Percentiles rank a stretch among this genome's conserved stretches.
Conservation (phyloP, 2,329 filamentous ascomycete species). For the Ophiosphaerella herpotricha region DNA sequence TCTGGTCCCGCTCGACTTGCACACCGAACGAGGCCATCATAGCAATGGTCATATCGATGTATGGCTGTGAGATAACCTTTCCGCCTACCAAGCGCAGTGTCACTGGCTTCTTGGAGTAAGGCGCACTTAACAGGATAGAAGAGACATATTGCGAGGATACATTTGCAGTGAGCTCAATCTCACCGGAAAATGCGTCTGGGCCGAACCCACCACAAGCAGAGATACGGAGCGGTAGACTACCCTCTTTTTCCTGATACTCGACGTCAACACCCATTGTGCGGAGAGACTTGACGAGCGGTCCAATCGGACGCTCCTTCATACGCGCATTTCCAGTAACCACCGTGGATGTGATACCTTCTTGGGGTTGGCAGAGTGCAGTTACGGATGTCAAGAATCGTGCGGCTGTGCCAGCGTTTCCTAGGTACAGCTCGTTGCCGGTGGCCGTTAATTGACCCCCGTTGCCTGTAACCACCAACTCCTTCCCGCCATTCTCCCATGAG, state of each 20-base stretch:
- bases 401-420: slow-evolving; percentile 95
- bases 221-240: slow-evolving; percentile 83
- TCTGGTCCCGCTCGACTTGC: slow-evolving; percentile 72
- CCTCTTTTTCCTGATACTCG: slow-evolving; percentile 80
- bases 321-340: slow-evolving; percentile 90
- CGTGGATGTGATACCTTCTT: slow-evolving; percentile 66
- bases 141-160: slow-evolving; percentile 99
- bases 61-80: slow-evolving; percentile 94
- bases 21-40: slow-evolving; percentile 98
- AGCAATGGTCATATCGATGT: slow-evolving; percentile 97
- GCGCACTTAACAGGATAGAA: slow-evolving; percentile 93
- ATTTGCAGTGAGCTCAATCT: slow-evolving; percentile 90
- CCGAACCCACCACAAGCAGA: slow-evolving; percentile 64
- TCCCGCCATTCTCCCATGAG: slow-evolving; percentile 93
- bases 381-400: slow-evolving; percentile 95
- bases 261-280: slow-evolving; percentile 84
- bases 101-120: slow-evolving; percentile 92
- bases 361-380: slow-evolving; percentile 76
- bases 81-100: slow-evolving; percentile 90
- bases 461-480: slow-evolving; percentile 84
- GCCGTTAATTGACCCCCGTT: slow-evolving; percentile 86
- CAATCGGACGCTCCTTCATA: slow-evolving; percentile 96
- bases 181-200: slow-evolving; percentile 71
- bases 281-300: slow-evolving; percentile 87
- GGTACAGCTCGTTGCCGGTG: slow-evolving; percentile 77